phyloP scores from a whole-genome alignment of 495 filamentous ascomycete genomes.

The Lasiosphaeris hirsuta region DNA sequence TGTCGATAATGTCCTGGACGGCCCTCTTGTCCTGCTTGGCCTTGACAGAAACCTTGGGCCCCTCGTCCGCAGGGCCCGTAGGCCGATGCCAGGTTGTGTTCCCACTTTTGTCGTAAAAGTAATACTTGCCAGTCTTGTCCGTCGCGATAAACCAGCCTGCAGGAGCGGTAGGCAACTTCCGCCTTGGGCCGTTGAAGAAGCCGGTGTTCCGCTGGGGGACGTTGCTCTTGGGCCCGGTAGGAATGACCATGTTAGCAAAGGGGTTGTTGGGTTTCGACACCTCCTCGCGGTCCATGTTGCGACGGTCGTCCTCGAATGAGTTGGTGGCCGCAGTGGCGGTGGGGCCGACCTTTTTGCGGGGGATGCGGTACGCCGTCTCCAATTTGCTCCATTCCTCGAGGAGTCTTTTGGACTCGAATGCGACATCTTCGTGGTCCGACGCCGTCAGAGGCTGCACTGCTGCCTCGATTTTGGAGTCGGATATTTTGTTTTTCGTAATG shows the following conservation, averaged over 20 bases:
- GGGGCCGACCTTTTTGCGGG: constrained; percentile 61
- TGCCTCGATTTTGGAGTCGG: constrained; percentile 90
- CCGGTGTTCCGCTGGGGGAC: constrained; percentile 58
- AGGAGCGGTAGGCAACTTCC: constrained; percentile 56
- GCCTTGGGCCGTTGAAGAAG: constrained; percentile 57
- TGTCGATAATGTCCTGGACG: constrained; percentile 82
- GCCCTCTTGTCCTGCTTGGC: constrained; percentile 50
- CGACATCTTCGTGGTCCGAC: constrained; percentile 71
- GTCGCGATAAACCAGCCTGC: constrained; percentile 75
- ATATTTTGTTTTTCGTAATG: constrained; percentile 94
- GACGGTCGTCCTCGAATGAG: constrained; percentile 61
- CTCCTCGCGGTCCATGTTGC: constrained; percentile 62
- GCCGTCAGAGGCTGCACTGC: constrained; percentile 67
- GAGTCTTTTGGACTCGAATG: constrained; percentile 63
- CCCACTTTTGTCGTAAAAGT: constrained; percentile 77
- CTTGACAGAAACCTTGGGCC: constrained; percentile 62
- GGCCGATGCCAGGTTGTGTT: constrained; percentile 77
- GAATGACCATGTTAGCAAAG: constrained; percentile 40
- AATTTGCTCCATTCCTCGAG: constrained; percentile 85
- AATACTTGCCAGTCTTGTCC: constrained; percentile 60
- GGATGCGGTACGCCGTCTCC: constrained; percentile 92
- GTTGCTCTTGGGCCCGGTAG: constrained; percentile 64
- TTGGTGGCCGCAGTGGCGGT: constrained; percentile 40
- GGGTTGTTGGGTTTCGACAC: constrained; percentile 23
- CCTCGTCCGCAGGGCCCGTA: constrained; percentile 60